Percentiles rank a stretch among this genome's conserved stretches.
Conservation (phyloP, 75 land plant genomes). For the Pinus albicaulis region DNA sequence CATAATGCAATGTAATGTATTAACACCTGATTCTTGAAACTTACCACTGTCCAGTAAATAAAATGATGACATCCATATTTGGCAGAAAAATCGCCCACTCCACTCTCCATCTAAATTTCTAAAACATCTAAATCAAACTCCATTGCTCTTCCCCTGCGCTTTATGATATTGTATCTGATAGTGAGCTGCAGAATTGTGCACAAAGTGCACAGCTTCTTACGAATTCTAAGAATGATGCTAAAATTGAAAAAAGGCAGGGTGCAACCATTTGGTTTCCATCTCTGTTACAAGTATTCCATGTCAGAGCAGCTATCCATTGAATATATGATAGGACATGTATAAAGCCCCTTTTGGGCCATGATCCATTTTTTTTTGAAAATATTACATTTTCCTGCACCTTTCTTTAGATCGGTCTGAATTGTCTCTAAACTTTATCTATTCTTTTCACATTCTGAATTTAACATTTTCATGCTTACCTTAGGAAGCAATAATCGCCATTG, state of each 20-base stretch:
- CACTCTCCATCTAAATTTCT: conserved; percentile 13
- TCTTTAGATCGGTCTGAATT: no score
- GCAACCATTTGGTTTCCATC: conserved; percentile 50
- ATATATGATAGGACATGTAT: conserved; percentile 29
- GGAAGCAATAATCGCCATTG: no score
- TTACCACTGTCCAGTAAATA: conserved; percentile 26
- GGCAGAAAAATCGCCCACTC: neutral
- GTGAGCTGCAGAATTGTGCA: conserved; percentile 38
- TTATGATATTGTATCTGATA: conserved; percentile 20
- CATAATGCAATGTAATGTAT: no score
- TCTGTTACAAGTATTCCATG: conserved; percentile 33
- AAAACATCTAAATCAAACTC: conserved; percentile 13
- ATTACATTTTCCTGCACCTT: no score
- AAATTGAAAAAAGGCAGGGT: conserved; percentile 22
- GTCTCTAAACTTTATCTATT: no score
- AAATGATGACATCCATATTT: conserved; percentile 9
- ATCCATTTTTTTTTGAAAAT: no score
- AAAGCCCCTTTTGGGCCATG: no score
- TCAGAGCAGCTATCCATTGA: conserved; percentile 28
- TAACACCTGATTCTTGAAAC: conserved; percentile 10
- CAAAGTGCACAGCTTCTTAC: conserved; percentile 17
- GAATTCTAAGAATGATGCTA: conserved; percentile 27
- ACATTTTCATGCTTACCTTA: no score
- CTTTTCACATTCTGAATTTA: no score
- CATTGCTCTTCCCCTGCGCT: neutral